Base-by-base conservation (phyloP, 768 basidiomycete genomes). In the Agaricus blazei region DNA sequence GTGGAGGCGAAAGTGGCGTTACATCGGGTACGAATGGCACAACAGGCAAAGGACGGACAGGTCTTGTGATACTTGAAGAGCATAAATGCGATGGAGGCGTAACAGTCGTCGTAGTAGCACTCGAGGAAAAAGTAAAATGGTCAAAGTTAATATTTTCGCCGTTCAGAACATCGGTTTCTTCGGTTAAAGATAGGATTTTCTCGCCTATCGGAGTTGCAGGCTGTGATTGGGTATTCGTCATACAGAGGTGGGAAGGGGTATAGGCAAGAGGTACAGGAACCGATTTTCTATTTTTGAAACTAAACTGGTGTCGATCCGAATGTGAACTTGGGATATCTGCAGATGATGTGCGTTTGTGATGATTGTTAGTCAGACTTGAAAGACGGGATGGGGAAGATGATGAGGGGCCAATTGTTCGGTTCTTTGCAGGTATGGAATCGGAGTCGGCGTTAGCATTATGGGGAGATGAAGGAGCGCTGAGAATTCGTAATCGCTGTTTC, bases 401-500 rank as follows among this genome's bases (percentile, higher is more conserved):
- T 59, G 62, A 53, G 57, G 61, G 60, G 59, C 67, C 57, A 60
- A 70, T 61, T 57, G 73, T 65, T 59, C 65, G 7, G 53, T 37
- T 31, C 37, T 57, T 41, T 45, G 42, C 44, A 56, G 63, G 26
- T 66, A 62, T 34, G 60, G 46, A 62, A 64, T 62, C 58, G 66
- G 59, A 38, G 63, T 43, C 59, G 65, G 54, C 61, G 61, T 57
- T 58, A 60, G 46, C 63, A 63, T 60, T 59, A 27, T 27, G 14
- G 2, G 72, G 62, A 29, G 66, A 48, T 9, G 83, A 68, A 24
- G 85, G 85, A 3, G 84, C 75, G 63, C 85, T 88, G 49, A 83
- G 77, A 48, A 86, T 82, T 49, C 88, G 83, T 52, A 88, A 62
- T 34, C 88, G 85, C 58, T 81, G 81, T 61, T 77, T 82, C 60